Evolutionary conservation across 2,329 filamentous ascomycete genomes (phyloP).

Genomic region (Elsinoe batatas): DNA sequence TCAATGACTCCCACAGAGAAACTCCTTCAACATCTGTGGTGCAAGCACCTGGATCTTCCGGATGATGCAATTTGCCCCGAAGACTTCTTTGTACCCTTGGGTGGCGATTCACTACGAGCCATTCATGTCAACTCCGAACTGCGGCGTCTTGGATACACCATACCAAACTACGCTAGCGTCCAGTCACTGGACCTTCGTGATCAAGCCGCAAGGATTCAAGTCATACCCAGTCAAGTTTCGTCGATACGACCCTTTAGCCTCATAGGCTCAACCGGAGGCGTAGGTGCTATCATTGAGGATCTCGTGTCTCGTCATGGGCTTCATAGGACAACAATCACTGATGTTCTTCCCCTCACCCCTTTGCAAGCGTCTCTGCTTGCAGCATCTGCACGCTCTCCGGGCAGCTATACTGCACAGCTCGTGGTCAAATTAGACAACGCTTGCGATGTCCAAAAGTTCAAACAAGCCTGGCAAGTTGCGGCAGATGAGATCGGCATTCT

Average conservation of each 20-base stretch:
- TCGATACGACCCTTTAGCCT: neutral
- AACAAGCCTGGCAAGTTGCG: neutral
- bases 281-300: neutral
- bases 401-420: neutral
- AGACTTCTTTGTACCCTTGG: neutral
- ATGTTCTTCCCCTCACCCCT: neutral
- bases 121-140: neutral
- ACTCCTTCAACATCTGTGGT: conserved; percentile 1
- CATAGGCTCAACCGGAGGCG: neutral
- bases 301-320: neutral
- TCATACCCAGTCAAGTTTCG: neutral
- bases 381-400: neutral
- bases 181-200: neutral
- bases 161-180: neutral
- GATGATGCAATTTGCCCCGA: neutral
- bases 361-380: neutral
- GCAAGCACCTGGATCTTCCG: neutral
- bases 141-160: neutral
- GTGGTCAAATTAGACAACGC: neutral
- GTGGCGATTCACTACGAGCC: conserved; percentile 1
- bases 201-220: conserved; percentile 5
- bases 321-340: neutral
- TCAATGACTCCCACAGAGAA: neutral
- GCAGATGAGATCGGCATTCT: neutral
- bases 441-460: neutral